These are phyloP conservation scores for Debaryomycetaceae sp. DNA, from an alignment of 1,139 yeast species.

Conservation along the genomic window DNA sequence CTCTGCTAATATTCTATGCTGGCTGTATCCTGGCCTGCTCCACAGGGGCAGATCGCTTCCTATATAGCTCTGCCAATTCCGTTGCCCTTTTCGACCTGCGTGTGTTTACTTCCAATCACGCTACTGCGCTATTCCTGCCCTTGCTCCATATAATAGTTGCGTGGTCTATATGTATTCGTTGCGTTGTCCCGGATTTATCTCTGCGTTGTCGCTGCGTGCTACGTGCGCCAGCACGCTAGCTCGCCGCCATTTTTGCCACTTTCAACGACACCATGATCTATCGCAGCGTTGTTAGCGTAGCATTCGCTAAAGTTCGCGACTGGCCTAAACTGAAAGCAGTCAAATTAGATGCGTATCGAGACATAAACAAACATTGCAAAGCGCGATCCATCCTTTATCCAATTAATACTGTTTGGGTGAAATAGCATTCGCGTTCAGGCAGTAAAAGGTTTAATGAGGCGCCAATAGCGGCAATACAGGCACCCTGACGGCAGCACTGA, in stretches of 20 bases:
- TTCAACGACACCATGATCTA: not conserved
- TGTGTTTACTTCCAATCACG: not conserved
- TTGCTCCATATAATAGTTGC: not conserved
- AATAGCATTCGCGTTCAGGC: not conserved
- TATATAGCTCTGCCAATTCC: not conserved
- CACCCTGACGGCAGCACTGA: not conserved
- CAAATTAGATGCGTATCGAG: not conserved
- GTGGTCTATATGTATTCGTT: not conserved
- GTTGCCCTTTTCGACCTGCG: not conserved
- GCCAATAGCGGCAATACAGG: not conserved
- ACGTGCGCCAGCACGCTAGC: not conserved
- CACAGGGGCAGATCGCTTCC: not conserved
- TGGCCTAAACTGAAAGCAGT: not conserved
- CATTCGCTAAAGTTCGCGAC: not conserved
- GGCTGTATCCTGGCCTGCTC: not conserved
- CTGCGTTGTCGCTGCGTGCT: not conserved
- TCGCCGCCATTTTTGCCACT: not conserved
- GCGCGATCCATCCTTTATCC: not conserved
- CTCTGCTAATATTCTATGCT: not conserved
- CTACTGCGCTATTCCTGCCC: not conserved
- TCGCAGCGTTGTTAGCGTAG: not conserved
- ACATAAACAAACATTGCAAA: not conserved
- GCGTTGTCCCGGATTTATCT: not conserved
- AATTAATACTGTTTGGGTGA: not conserved
- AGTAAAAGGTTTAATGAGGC: not conserved